Percentiles rank a stretch among this genome's conserved stretches.
phyloP scores from a whole-genome alignment of 2,329 filamentous ascomycete genomes.

The Stemphylium beticola region DNA sequence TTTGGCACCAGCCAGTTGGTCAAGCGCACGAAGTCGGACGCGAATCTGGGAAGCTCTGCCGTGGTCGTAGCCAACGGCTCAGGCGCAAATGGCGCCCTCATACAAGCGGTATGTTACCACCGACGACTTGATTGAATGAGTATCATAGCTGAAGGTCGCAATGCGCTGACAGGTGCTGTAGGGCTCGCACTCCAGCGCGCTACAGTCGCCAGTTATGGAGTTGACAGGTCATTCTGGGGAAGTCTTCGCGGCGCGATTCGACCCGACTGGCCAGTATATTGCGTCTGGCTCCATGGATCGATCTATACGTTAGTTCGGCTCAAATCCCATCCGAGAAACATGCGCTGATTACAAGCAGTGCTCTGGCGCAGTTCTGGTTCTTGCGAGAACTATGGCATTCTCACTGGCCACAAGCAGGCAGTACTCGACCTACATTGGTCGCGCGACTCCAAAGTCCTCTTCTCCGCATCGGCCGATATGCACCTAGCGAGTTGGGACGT shows the following conservation, averaged over 20 bases:
- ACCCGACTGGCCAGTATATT: slow-evolving; percentile 84
- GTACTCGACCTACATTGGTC: slow-evolving; percentile 96
- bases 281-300: slow-evolving; percentile 96
- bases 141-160: slow-evolving; percentile 37
- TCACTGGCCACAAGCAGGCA: slow-evolving; percentile 89
- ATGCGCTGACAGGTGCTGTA: slow-evolving; percentile 53
- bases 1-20: slow-evolving; percentile 82
- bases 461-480: slow-evolving; percentile 92
- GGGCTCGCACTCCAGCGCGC: slow-evolving; percentile 78
- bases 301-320: slow-evolving; percentile 71
- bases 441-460: slow-evolving; percentile 87
- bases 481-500: slow-evolving; percentile 94
- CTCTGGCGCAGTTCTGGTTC: slow-evolving; percentile 92
- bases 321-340: slow-evolving; percentile 11
- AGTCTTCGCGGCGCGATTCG: slow-evolving; percentile 89
- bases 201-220: slow-evolving; percentile 94
- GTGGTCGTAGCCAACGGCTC: slow-evolving; percentile 64
- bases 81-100: slow-evolving; percentile 65
- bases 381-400: slow-evolving; percentile 90
- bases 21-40: slow-evolving; percentile 82
- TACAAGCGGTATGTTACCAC: slow-evolving; percentile 68
- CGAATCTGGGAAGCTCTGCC: slow-evolving; percentile 60
- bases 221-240: slow-evolving; percentile 80
- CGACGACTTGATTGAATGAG: slow-evolving; percentile 40
- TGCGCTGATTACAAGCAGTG: slow-evolving; percentile 61